Evolutionary conservation across 116 monocot species (phyloP), one percentile per base, ranked within the genome.

Genomic region (Papilionanthe hybrid): DNA sequence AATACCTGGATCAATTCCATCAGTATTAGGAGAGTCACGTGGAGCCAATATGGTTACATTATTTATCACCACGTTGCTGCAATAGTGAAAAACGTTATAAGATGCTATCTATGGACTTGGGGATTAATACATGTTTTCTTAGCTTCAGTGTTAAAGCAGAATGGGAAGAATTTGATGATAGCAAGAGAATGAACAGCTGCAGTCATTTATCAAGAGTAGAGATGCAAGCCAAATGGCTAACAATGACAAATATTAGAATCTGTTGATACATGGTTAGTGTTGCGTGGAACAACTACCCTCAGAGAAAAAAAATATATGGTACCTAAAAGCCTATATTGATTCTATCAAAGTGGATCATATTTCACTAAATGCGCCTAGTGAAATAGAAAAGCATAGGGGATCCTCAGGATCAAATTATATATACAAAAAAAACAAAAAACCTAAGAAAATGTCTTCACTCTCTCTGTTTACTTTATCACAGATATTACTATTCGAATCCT

Each of bases 1-100:
- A 43, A 37, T 84, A 92, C 95, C 95, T 86, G 92, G 95, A 84
- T 95, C 95, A 32, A 95, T 77, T 56, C 95, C 95, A 81, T 95
- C 95, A 11, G 95, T 95, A 73, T 95, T 95, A 9, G 95, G 95
- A 49, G 95, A 95, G 75, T 95, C 95, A 55, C 80, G 43, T 29
- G 95, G 95, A 60, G 95, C 95, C 81, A 92, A 73, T 9, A 92
- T 79, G 23, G 87, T 91, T 74, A 91, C 85, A 72, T 88, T 79
- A 73, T 81, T 87, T 47, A 92, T 75, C 15, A 91, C 91, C 77
- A 95, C 91, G 76, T 92, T 92, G 80, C 92, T 95, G 91, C 76
- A 82, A 30, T 80, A 23, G 76, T 8, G 30, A 77, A 85, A 25
- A 29, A 75, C 5, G 71, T 69, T 12, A 79, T 78, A 25, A 83